Base-by-base conservation (phyloP, 768 basidiomycete genomes). In the Rubroboletus satanas region DNA sequence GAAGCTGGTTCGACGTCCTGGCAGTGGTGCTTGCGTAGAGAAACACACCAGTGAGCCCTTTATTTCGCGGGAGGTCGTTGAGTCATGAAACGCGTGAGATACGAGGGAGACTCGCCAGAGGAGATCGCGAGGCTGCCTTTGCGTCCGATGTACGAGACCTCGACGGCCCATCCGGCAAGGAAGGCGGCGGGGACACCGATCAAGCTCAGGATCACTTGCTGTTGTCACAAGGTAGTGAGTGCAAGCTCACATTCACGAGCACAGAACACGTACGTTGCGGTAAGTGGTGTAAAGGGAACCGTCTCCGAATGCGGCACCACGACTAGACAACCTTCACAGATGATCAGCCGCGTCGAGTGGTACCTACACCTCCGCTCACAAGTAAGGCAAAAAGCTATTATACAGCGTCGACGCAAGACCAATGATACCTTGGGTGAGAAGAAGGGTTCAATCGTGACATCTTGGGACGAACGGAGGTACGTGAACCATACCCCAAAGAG, bases 1-100 rank as follows among this genome's bases (percentile, higher is more conserved):
- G 75, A 39, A 90, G 76, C 28, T 80, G 76, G 56, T 84, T 76
- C 8, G 84, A 87, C 55, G 79, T 83, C 61, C 81, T 78, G 31
- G 88, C 79, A n/a, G 88, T 90, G 43, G 88, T 90, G 32, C 80
- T 84, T 58, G 78, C 83, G 63, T 87, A 85, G 44, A 93, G 78
- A 73, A 90, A 90, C 12, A 76, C 77, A 15, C 88, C 88, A 11
- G 89, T 90, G 62, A 90, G 76, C 66, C 78, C 83, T 85, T 72
- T 65, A 65, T 77, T 76, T 68, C 71, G 73, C 73, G 64, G 46
- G 70, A 56, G 66, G 72, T 77, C 72, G 72, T 77, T 77, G 74
- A 79, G 70, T 62, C 73, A 72, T 67, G 71, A 52, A 61, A 23
- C 46, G 50, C 35, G 49, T 59, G n/a, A 18, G 54, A 59, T 36